phyloP scores from a whole-genome alignment of 352 stramenopile genomes.

The Phytophthora tentaculata region DNA sequence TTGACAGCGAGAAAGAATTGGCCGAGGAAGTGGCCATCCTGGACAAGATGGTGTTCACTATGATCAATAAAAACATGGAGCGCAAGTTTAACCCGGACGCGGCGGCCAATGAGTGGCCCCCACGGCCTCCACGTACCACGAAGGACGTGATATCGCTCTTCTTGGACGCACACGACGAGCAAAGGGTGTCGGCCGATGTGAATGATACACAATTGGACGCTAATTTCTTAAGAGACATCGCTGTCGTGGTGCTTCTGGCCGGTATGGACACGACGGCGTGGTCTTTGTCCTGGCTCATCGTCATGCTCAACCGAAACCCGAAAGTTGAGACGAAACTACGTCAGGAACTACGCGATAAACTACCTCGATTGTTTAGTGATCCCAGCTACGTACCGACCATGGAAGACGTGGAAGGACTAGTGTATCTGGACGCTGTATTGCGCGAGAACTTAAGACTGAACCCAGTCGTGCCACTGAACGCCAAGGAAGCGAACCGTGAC shows the following conservation, averaged over 20 bases:
- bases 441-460: constrained; percentile 72
- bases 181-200: constrained; percentile 18
- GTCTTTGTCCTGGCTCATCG: constrained; percentile 77
- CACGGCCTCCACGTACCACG: constrained; percentile 13
- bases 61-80: constrained; percentile 58
- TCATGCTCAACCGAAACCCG: constrained; percentile 69
- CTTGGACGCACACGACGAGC: constrained; percentile 39
- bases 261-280: constrained; percentile 80
- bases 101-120: constrained; percentile 8
- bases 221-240: constrained; percentile 71
- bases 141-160: constrained; percentile 61
- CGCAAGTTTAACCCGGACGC: constrained; percentile 35
- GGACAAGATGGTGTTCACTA: constrained; percentile 46
- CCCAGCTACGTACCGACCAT: constrained; percentile 41
- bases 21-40: constrained; percentile 37
- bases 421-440: constrained; percentile 68
- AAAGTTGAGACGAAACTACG: constrained; percentile 51
- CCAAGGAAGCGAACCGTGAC: constrained; percentile 59
- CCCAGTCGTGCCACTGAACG: constrained; percentile 64
- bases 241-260: constrained; percentile 72
- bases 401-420: constrained; percentile 56
- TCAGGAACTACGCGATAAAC: constrained; percentile 52
- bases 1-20: constrained; percentile 50
- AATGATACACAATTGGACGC: constrained; percentile 32
- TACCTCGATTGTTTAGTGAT: constrained; percentile 40